Base-by-base conservation (phyloP, 2,329 filamentous ascomycete genomes). In the Paramyrothecium sp. region DNA sequence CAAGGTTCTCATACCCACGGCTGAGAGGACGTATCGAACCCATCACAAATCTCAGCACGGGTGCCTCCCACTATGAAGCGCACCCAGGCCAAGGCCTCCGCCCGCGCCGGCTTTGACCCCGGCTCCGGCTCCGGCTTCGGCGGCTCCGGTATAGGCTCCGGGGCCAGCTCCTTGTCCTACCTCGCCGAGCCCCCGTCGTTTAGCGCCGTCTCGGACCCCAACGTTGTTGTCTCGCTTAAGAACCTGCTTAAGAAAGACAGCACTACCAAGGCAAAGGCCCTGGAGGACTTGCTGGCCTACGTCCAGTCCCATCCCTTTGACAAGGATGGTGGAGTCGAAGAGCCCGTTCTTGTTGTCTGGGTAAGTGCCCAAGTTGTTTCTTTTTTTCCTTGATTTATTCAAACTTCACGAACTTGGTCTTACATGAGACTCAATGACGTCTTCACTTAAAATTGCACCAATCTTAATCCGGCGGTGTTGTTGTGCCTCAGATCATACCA, bases 221-320 rank as follows among this genome's bases (percentile, higher is more conserved):
- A 95, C 67, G 81, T 94, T 41, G 86, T 94, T 41, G 92, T 98
- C 16, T 86, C 88, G n/a, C 91, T 97, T 77, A 96, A 97, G 74
- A 97, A 96, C 65, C 76, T 97, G 3, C 82, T 88, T 53, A 99
- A 98, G 77, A 96, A 95, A 75, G 94, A 97, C 76, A 89, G 88
- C 67, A 96, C 87, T 12, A 99, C 95, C 41, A 96, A 97, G 71
- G 83, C 89, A 8, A 97, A 94, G 72, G 94, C 91, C 0, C 78
- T 99, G 26, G 93, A 98, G 65, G 94, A 98, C 54, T 75, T 99
- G 20, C 81, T 91, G 51, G 72, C 82, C 34, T 83, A 89, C 68
- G 78, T 91, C 44, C 79, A 81, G 62, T 73, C 75, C 13, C 82
- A 78, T 71, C 81, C 73, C 47, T 81, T 71, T 70, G 83, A 81